Conservation (phyloP, 441 rosid genomes). For the Euphorbia celastroides region DNA sequence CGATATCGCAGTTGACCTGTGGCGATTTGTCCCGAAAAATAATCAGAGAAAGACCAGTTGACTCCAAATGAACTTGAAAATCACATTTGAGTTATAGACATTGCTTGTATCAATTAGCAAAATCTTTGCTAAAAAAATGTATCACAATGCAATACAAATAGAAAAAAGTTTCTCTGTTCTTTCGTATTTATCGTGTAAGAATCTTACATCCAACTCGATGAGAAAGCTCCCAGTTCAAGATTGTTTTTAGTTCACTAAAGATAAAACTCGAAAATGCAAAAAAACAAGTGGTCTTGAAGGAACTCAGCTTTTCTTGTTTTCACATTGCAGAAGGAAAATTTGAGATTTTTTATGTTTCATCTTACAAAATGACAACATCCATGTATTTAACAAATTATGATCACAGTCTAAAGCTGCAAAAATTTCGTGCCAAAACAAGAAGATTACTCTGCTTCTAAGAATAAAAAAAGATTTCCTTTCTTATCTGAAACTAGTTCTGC, state of each 20-base stretch:
- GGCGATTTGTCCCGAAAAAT: slow-evolving; percentile 79
- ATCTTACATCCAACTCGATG: no score
- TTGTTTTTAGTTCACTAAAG: no score
- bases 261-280: not conserved
- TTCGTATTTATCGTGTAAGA: not conserved
- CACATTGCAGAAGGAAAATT: not conserved
- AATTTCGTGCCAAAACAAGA: not conserved
- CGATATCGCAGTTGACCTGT: slow-evolving; percentile 88
- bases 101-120: not conserved
- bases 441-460: slow-evolving; percentile 6
- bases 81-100: not conserved
- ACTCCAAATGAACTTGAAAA: not conserved
- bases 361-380: slow-evolving; percentile 1
- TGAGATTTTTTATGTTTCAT: not conserved
- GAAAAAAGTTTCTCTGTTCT: not conserved
- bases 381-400: not conserved
- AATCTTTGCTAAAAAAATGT: not conserved
- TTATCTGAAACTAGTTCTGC: slow-evolving; percentile 23
- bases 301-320: not conserved
- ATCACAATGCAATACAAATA: no score
- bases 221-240: no score
- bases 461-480: slow-evolving; percentile 18
- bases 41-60: slow-evolving; percentile 9
- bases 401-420: not conserved
- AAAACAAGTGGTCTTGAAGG: not conserved